Evolutionary conservation across 768 basidiomycete genomes (phyloP).

Genomic region (Mycena maculata): DNA sequence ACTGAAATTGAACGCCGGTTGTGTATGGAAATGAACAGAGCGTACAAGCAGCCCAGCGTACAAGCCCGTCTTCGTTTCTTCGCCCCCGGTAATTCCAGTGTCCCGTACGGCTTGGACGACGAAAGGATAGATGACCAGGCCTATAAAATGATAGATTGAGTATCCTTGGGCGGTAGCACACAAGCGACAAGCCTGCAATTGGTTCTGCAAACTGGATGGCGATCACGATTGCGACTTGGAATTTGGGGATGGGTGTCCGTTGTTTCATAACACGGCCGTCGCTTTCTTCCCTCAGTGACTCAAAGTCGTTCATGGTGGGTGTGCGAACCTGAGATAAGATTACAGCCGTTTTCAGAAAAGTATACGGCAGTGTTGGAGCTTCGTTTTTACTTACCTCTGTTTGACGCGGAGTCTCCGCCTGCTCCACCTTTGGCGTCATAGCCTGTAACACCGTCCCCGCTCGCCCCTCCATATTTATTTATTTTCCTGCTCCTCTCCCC

Average conservation of each 20-base stretch:
- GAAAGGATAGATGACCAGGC: conserved; percentile 24
- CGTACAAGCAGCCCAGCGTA: conserved; percentile 23
- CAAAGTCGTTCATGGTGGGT: conserved; percentile 1
- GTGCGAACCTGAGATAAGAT: not conserved
- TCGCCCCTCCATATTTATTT: too few species aligned
- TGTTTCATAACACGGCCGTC: not conserved
- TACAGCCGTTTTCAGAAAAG: too few species aligned
- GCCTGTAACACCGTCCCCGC: too few species aligned
- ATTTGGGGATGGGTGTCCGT: conserved; percentile 21
- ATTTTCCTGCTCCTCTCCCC: too few species aligned
- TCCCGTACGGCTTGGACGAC: conserved; percentile 16
- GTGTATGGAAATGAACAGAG: not conserved
- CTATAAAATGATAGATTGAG: not conserved
- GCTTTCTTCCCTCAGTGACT: not conserved
- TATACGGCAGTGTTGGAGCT: too few species aligned
- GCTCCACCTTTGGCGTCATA: too few species aligned
- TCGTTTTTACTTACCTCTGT: too few species aligned
- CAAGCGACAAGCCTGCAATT: conserved; percentile 13
- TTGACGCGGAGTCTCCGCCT: too few species aligned
- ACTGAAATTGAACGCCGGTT: not conserved
- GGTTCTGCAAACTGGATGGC: conserved; percentile 23
- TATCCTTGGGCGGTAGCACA: too few species aligned
- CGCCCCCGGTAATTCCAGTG: conserved; percentile 23
- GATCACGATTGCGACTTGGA: conserved; percentile 16
- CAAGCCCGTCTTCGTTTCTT: conserved; percentile 21